Conservation (phyloP, 176 grass and related monocot species). For the Calamus simplicifolius region DNA sequence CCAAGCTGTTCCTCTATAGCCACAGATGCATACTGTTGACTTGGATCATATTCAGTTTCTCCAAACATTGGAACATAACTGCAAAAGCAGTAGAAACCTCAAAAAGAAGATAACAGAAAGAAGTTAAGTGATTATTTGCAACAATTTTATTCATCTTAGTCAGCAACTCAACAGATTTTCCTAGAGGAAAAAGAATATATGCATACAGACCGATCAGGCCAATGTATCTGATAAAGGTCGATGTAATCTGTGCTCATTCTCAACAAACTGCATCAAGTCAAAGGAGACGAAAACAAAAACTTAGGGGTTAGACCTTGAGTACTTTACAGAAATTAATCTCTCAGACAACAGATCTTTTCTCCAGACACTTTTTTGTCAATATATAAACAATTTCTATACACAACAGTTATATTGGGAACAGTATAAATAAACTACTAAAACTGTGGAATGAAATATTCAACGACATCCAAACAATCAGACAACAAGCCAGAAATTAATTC, state of each 20-base stretch:
- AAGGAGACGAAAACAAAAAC: not conserved
- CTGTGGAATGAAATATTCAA: no score
- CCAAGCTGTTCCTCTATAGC: conserved; percentile 66
- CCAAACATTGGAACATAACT: conserved; percentile 99
- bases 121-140: not conserved
- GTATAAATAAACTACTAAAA: no score
- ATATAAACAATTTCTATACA: no score
- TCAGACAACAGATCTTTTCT: no score
- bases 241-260: conserved; percentile 71
- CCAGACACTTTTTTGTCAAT: no score
- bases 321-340: no score
- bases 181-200: not conserved
- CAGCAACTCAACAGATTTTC: no score
- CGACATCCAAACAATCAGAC: no score
- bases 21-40: conserved; percentile 47
- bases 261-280: conserved; percentile 36
- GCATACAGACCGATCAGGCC: conserved; percentile 72
- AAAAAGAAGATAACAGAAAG: not conserved
- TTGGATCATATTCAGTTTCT: conserved; percentile 63
- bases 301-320: not conserved
- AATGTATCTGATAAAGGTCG: conserved; percentile 96
- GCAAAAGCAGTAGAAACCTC: not conserved
- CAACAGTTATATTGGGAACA: no score
- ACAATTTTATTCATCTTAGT: no score
- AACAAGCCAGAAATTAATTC: no score